phyloP scores from a whole-genome alignment of 2,329 filamentous ascomycete genomes.

The Lachnellula arida region DNA sequence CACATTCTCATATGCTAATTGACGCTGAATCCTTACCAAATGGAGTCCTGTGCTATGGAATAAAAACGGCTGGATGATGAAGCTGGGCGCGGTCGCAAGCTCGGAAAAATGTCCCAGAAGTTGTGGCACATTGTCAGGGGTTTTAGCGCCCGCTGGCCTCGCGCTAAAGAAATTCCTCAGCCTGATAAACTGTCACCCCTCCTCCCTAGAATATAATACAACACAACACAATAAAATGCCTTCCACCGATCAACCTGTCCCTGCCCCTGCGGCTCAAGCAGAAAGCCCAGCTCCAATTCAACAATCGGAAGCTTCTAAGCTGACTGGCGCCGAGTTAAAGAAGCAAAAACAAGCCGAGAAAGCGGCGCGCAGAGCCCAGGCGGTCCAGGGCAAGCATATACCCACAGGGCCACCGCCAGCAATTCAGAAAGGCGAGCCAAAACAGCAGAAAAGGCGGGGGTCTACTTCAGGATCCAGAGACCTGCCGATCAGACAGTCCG shows the following conservation, averaged over 20 bases:
- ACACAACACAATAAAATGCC: slow-evolving; percentile 9
- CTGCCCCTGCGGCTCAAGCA: slow-evolving; percentile 7
- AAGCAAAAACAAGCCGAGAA: slow-evolving; percentile 89
- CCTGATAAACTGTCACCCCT: slow-evolving; percentile 1
- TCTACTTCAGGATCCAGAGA: slow-evolving; percentile 27
- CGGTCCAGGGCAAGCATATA: slow-evolving; percentile 49
- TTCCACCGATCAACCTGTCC: slow-evolving; percentile 17
- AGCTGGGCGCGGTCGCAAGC: too few species aligned
- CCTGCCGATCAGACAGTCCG: slow-evolving; percentile 24
- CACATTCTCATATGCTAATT: too few species aligned
- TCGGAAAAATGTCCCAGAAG: not conserved
- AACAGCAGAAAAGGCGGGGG: slow-evolving; percentile 32
- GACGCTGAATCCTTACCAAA: too few species aligned
- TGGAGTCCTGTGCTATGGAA: too few species aligned
- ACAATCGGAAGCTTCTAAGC: slow-evolving; percentile 42
- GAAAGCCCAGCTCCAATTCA: not conserved
- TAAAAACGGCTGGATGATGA: too few species aligned
- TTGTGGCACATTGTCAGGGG: not conserved
- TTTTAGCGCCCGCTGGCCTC: not conserved
- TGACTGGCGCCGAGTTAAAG: slow-evolving; percentile 62
- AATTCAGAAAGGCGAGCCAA: slow-evolving; percentile 27
- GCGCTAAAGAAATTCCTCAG: slow-evolving; percentile 8
- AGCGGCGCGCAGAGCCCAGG: slow-evolving; percentile 73
- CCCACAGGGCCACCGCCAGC: slow-evolving; percentile 29
- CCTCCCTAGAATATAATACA: not conserved